Conservation (phyloP, 352 stramenopile species). For the Phytophthora pluvialis region DNA sequence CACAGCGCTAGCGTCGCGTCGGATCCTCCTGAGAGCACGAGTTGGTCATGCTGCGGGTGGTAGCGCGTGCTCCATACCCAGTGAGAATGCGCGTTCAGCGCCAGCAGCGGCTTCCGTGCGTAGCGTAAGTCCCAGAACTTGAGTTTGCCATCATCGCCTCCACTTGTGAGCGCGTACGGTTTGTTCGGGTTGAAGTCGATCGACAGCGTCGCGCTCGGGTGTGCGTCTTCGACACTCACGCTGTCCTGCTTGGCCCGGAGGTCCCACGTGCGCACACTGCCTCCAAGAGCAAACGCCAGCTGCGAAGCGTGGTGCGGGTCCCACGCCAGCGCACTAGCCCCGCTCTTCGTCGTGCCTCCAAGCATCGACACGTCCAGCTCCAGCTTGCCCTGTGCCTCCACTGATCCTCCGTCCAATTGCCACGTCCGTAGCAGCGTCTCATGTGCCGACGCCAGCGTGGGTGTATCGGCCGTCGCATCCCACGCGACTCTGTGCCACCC, state of each 20-base stretch:
- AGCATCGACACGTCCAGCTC: slow-evolving; percentile 62
- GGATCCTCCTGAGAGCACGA: slow-evolving; percentile 93
- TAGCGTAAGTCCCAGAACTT: slow-evolving; percentile 98
- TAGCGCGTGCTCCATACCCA: slow-evolving; percentile 93
- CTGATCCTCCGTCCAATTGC: slow-evolving; percentile 44
- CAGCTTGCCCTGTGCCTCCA: slow-evolving; percentile 49
- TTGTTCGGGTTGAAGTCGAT: slow-evolving; percentile 99
- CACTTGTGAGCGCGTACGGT: slow-evolving; percentile 90
- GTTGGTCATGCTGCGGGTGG: slow-evolving; percentile 98
- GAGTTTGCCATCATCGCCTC: slow-evolving; percentile 94
- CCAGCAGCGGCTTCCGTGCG: slow-evolving; percentile 77
- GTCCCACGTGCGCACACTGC: slow-evolving; percentile 80
- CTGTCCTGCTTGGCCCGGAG: slow-evolving; percentile 51
- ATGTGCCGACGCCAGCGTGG: slow-evolving; percentile 47
- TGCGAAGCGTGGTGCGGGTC: slow-evolving; percentile 83
- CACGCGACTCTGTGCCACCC: slow-evolving; percentile 46
- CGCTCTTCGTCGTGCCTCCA: slow-evolving; percentile 36
- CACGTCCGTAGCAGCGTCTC: slow-evolving; percentile 61
- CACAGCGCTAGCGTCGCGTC: slow-evolving; percentile 96
- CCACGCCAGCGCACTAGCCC: slow-evolving; percentile 58
- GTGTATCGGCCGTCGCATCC: slow-evolving; percentile 29
- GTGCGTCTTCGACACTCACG: slow-evolving; percentile 63
- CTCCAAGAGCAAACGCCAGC: slow-evolving; percentile 69
- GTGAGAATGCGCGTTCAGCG: slow-evolving; percentile 93
- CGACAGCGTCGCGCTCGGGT: slow-evolving; percentile 69